These are phyloP conservation scores for Pittosporum tobira DNA, from an alignment of 129 eudicot species.

Conservation along the genomic window DNA sequence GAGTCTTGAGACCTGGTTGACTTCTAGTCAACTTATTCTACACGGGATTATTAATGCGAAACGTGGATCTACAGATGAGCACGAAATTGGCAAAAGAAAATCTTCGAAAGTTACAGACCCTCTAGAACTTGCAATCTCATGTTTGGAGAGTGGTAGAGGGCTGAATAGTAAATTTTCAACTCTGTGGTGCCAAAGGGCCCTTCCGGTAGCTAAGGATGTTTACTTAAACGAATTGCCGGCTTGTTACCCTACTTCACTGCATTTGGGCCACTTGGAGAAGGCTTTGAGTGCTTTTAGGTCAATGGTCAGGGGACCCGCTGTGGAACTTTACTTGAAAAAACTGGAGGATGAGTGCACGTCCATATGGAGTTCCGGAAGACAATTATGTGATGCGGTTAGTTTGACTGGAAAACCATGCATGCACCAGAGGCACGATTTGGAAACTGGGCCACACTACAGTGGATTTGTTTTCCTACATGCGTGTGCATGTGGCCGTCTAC, in stretches of 20 bases:
- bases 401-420: constrained; percentile 86
- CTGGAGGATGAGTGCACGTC: constrained; percentile 74
- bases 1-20: constrained; percentile 58
- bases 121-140: constrained; percentile 49
- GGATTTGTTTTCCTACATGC: constrained; percentile 91
- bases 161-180: constrained; percentile 58
- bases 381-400: constrained; percentile 91
- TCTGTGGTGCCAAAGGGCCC: constrained; percentile 71
- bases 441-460: constrained; percentile 51
- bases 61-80: constrained; percentile 24
- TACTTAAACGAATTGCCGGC: constrained; percentile 68
- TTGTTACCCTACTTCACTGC: constrained; percentile 70
- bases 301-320: constrained; percentile 91
- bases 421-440: constrained; percentile 57
- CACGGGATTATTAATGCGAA: constrained; percentile 60
- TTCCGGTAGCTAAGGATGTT: constrained; percentile 77
- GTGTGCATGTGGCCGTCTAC: constrained; percentile 90
- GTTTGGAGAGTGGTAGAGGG: constrained; percentile 48
- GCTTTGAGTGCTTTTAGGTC: constrained; percentile 56
- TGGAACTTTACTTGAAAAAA: constrained; percentile 46
- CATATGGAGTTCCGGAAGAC: constrained; percentile 82
- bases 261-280: constrained; percentile 55
- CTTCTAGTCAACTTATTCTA: constrained; percentile 59
- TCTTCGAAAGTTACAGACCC: constrained; percentile 30
- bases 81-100: constrained; percentile 32